Conservation (phyloP, 495 filamentous ascomycete genomes). For the Xylaria grammica region DNA sequence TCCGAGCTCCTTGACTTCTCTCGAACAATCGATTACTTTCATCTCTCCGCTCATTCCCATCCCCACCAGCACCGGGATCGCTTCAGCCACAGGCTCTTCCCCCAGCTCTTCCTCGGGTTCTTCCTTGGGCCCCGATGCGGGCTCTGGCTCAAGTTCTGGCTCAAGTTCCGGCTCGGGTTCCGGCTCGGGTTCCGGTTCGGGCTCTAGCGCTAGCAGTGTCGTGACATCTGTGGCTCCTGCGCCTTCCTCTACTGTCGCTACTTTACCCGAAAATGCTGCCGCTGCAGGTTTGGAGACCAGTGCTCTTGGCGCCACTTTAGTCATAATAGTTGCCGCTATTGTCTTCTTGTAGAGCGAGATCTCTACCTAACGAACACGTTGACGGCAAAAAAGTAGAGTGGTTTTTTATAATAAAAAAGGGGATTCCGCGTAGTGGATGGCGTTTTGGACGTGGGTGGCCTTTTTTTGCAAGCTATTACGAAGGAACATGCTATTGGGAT, state of each 20-base stretch:
- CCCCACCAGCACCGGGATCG: neutral
- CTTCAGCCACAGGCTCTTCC: too few relatives aligned
- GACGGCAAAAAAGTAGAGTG: neutral
- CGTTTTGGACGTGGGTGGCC: too few relatives aligned
- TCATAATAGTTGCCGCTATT: slow-evolving; percentile 37
- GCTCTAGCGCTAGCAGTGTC: neutral
- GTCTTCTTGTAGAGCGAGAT: slow-evolving; percentile 31
- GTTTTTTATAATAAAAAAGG: too few relatives aligned
- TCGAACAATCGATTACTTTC: slow-evolving; percentile 29
- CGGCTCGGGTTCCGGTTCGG: neutral
- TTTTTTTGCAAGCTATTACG: too few relatives aligned
- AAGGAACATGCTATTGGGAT: too few relatives aligned
- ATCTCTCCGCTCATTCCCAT: slow-evolving; percentile 24
- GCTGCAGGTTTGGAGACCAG: slow-evolving; percentile 29
- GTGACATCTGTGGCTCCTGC: slow-evolving; percentile 13
- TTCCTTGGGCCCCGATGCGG: too few relatives aligned
- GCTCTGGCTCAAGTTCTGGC: neutral
- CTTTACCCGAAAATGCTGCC: slow-evolving; percentile 25
- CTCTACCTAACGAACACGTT: neutral
- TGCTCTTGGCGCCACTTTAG: slow-evolving; percentile 36
- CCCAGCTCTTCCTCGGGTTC: too few relatives aligned
- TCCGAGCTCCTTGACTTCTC: slow-evolving; percentile 30
- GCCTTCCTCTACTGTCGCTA: slow-evolving; percentile 25
- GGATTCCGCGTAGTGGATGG: too few relatives aligned
- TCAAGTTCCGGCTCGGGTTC: neutral